Conservation (phyloP, 2,329 filamentous ascomycete genomes). For the Immersiporthe knoxdaviesiana region DNA sequence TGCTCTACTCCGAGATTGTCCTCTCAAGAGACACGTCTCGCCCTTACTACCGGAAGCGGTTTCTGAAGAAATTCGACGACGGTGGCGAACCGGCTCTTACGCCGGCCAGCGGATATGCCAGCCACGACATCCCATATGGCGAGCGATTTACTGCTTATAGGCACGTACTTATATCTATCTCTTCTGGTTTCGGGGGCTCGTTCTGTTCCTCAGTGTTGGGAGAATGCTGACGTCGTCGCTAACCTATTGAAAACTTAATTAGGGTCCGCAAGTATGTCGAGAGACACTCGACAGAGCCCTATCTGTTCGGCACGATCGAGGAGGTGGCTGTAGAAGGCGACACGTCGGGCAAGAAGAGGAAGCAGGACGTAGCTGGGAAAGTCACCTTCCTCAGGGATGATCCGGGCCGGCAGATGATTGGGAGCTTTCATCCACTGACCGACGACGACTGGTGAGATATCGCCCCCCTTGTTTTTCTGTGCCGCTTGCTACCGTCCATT, state of each 20-base stretch:
- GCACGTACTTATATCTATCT: neutral
- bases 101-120: neutral
- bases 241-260: neutral
- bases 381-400: neutral
- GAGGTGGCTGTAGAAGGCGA: neutral
- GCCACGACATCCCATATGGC: neutral
- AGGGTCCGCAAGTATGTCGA: neutral
- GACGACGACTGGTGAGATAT: neutral
- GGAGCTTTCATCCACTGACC: neutral
- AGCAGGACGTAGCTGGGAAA: neutral
- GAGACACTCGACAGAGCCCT: neutral
- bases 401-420: neutral
- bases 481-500: neutral
- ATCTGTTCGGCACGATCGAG: neutral
- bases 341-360: neutral
- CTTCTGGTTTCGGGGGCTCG: no score
- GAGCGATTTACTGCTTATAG: neutral
- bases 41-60: neutral
- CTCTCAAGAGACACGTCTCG: neutral
- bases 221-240: neutral
- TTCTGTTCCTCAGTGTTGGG: neutral
- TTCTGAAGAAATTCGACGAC: neutral
- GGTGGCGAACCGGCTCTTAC: neutral
- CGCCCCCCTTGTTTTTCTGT: neutral
- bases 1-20: neutral